These are phyloP conservation scores for Cairneyella variabilis DNA, from an alignment of 495 filamentous ascomycete species.

Conservation along the genomic window DNA sequence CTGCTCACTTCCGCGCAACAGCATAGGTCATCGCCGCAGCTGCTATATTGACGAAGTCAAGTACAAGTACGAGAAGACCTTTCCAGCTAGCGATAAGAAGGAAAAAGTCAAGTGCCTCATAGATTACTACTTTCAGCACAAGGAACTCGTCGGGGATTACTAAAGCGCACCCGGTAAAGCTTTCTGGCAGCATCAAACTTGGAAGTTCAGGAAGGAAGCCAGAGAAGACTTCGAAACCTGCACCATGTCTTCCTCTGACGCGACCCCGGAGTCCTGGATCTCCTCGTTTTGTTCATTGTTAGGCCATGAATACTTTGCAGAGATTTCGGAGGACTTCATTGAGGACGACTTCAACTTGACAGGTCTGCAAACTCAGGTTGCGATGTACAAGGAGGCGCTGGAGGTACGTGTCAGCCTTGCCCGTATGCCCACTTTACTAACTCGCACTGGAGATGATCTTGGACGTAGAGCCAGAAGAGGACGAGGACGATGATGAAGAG, in stretches of 20 bases:
- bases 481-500: conserved; percentile 68
- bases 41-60: too few relatives aligned
- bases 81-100: too few relatives aligned
- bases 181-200: too few relatives aligned
- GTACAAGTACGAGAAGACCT: too few relatives aligned
- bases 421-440: conserved; percentile 23
- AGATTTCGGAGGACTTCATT: conserved; percentile 98
- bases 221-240: too few relatives aligned
- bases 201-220: too few relatives aligned
- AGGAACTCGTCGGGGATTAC: too few relatives aligned
- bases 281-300: conserved; percentile 91
- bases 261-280: conserved; percentile 93
- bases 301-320: conserved; percentile 98
- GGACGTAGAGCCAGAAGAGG: conserved; percentile 94
- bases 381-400: conserved; percentile 96
- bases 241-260: conserved; percentile 76
- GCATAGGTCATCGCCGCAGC: too few relatives aligned
- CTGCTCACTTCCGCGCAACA: too few relatives aligned
- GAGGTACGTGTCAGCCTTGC: conserved; percentile 36
- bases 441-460: conserved; percentile 80
- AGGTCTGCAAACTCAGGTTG: conserved; percentile 88
- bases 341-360: conserved; percentile 99
- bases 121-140: too few relatives aligned
- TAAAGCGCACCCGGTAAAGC: too few relatives aligned
- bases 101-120: too few relatives aligned